Percentiles rank a stretch among this genome's conserved stretches.
Conservation (phyloP, 163 green algal species). For the Scenedesmus sp. region DNA sequence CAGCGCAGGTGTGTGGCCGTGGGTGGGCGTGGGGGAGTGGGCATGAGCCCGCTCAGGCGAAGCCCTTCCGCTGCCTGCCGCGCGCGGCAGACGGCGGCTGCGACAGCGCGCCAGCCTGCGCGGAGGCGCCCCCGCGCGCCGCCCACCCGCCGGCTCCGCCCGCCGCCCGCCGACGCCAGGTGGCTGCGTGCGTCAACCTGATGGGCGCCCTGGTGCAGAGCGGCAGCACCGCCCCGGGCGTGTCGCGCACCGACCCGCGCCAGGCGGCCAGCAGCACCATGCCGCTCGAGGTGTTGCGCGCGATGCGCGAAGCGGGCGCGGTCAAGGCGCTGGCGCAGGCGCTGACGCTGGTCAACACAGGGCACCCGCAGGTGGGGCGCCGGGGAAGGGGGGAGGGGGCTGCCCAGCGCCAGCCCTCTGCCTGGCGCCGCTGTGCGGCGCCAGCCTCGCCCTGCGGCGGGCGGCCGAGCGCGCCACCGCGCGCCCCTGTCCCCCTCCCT, state of each 20-base stretch:
- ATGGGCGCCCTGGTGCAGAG: conserved; percentile 60
- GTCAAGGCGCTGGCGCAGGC: conserved; percentile 71
- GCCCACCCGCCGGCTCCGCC: no score
- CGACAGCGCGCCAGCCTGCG: no score
- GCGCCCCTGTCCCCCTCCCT: no score
- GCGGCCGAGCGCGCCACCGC: no score
- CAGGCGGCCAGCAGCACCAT: conserved; percentile 10
- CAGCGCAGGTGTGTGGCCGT: conserved; percentile 65
- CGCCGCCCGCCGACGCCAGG: no score
- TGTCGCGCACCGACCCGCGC: conserved; percentile 18
- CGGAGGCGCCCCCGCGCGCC: no score
- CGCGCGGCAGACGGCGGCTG: no score
- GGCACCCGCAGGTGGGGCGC: conserved; percentile 72
- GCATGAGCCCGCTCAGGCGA: no score
- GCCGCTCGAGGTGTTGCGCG: conserved; percentile 69
- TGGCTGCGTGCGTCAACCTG: conserved; percentile 76
- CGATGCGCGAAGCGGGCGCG: conserved; percentile 82
- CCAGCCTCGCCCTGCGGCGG: not conserved
- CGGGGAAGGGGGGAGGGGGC: no score
- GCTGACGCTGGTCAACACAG: conserved; percentile 78
- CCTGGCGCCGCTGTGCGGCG: not conserved
- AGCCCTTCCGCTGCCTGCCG: no score
- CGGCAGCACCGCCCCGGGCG: not conserved
- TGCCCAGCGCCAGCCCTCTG: no score
- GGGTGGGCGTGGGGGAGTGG: no score